These are phyloP conservation scores for Trichoderma endophyticum DNA, from an alignment of 2,329 filamentous ascomycete genomes.

Conservation along the genomic window DNA sequence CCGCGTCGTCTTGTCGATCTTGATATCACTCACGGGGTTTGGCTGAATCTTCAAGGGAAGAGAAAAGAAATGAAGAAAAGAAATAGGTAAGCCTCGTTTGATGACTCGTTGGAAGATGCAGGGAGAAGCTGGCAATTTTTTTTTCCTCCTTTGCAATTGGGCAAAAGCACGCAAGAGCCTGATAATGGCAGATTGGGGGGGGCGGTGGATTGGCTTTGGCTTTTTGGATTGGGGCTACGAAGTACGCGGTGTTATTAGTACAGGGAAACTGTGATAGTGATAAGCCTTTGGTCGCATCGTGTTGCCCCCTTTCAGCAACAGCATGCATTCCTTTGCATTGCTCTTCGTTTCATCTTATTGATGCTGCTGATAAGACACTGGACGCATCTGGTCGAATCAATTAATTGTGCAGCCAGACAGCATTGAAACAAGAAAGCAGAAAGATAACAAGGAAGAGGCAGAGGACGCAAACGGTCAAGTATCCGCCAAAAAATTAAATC, in stretches of 20 bases:
- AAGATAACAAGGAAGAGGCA: neutral
- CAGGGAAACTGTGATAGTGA: neutral
- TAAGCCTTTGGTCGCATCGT: neutral
- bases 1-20: neutral
- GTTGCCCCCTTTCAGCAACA: neutral
- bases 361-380: slow-evolving; percentile 7
- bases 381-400: neutral
- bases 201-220: slow-evolving; percentile 4
- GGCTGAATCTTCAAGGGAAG: neutral
- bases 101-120: neutral
- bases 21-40: neutral
- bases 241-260: slow-evolving; percentile 4
- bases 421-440: neutral
- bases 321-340: neutral
- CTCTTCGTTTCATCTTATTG: neutral
- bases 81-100: neutral
- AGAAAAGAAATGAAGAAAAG: neutral
- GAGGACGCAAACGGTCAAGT: neutral
- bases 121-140: neutral
- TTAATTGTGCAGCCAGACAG: neutral
- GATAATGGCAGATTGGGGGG: slow-evolving; percentile 13
- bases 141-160: neutral
- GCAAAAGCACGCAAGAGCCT: slow-evolving; percentile 8
- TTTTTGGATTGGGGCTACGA: neutral
- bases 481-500: neutral